Evolutionary conservation across 495 filamentous ascomycete genomes (phyloP).

Genomic region (Massariosphaeria phaeospora): DNA sequence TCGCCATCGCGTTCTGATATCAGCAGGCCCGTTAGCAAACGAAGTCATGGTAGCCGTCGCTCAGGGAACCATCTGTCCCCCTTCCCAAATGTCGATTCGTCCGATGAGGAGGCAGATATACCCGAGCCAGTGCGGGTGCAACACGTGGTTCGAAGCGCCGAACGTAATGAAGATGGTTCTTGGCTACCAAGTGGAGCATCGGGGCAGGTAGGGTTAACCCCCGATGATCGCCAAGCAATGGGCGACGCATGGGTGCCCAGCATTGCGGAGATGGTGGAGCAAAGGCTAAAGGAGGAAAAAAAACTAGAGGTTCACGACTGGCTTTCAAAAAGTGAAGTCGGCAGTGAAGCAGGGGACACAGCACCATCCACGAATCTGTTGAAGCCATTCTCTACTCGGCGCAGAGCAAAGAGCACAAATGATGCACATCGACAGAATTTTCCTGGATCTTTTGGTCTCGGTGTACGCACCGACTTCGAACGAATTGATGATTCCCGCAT

Average conservation of each 20-base stretch:
- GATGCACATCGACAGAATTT: slow-evolving; percentile 25
- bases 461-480: slow-evolving; percentile 18
- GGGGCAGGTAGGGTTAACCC: slow-evolving; percentile 31
- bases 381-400: slow-evolving; percentile 20
- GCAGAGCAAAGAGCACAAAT: slow-evolving; percentile 34
- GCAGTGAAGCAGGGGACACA: slow-evolving; percentile 25
- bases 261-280: slow-evolving; percentile 34
- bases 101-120: slow-evolving; percentile 25
- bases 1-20: slow-evolving; percentile 27
- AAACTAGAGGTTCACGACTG: slow-evolving; percentile 37
- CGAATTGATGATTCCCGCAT: slow-evolving; percentile 31
- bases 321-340: slow-evolving; percentile 34
- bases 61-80: slow-evolving; percentile 34
- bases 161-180: slow-evolving; percentile 33
- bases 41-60: slow-evolving; percentile 31
- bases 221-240: slow-evolving; percentile 30
- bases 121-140: slow-evolving; percentile 4
- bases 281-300: slow-evolving; percentile 30
- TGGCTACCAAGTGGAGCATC: slow-evolving; percentile 24
- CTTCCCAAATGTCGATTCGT: slow-evolving; percentile 29
- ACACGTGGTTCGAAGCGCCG: slow-evolving; percentile 7
- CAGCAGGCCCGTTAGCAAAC: slow-evolving; percentile 29
- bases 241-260: slow-evolving; percentile 27
- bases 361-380: neutral
- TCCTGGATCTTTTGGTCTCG: slow-evolving; percentile 12